Conservation (phyloP, 345 rosid species). For the Conringia planisiliqua region DNA sequence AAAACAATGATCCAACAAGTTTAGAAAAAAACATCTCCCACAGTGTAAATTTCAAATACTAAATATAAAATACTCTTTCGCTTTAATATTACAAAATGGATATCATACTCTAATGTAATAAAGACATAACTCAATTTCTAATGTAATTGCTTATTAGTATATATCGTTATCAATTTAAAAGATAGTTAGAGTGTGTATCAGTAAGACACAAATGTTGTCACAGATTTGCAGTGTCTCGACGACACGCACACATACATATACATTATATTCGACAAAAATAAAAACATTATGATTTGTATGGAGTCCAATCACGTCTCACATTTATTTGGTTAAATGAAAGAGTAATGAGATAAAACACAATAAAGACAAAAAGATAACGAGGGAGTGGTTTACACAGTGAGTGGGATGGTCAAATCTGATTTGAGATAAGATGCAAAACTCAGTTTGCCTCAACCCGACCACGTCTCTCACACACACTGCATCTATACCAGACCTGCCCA, state of each 20-base stretch:
- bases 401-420: constrained; percentile 35
- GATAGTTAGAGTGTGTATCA: background rate
- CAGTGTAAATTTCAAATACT: too few relatives aligned
- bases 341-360: constrained; percentile 2
- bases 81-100: background rate
- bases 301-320: constrained; percentile 9
- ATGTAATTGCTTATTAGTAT: too few relatives aligned
- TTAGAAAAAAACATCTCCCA: too few relatives aligned
- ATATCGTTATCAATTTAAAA: too few relatives aligned
- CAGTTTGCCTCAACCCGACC: constrained; percentile 17
- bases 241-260: background rate
- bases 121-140: too few relatives aligned
- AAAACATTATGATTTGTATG: background rate
- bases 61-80: too few relatives aligned
- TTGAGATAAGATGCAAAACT: constrained; percentile 29
- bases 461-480: constrained; percentile 1
- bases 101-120: background rate
- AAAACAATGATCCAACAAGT: background rate
- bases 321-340: background rate
- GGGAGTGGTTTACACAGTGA: constrained; percentile 19
- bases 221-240: background rate
- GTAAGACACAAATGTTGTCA: constrained; percentile 2
- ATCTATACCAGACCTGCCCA: constrained; percentile 12
- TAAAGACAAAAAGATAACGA: constrained; percentile 5
- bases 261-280: background rate